These are phyloP conservation scores for Colletotrichum sp. DNA, from an alignment of 2,329 filamentous ascomycete species.

Conservation along the genomic window DNA sequence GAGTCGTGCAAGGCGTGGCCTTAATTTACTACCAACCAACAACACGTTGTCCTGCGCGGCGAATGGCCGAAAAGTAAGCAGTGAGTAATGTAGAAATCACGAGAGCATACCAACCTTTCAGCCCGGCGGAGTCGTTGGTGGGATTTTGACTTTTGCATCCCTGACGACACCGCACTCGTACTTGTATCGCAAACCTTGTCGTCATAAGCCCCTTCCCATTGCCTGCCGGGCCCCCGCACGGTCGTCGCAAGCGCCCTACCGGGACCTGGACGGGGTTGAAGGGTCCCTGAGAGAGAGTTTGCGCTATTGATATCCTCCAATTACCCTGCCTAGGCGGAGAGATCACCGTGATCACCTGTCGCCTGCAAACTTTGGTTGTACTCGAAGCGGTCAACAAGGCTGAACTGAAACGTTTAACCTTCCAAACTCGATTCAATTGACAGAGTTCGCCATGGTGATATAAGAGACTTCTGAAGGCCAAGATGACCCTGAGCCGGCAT, in stretches of 20 bases:
- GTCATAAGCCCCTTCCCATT: background rate
- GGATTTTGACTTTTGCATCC: slow-evolving; percentile 16
- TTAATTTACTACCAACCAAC: background rate
- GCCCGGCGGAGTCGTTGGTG: background rate
- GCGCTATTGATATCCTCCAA: slow-evolving; percentile 16
- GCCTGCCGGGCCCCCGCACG: slow-evolving; percentile 3
- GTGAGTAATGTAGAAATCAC: background rate
- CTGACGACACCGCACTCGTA: background rate
- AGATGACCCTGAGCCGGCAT: background rate
- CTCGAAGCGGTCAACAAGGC: slow-evolving; percentile 15
- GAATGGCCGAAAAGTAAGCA: background rate
- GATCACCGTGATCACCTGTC: slow-evolving; percentile 17
- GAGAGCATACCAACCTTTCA: background rate
- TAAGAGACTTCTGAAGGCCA: background rate
- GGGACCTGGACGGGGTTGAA: slow-evolving; percentile 2
- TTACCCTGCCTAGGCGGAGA: slow-evolving; percentile 1
- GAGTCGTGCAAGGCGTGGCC: background rate
- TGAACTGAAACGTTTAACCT: slow-evolving; percentile 10
- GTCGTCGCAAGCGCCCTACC: background rate
- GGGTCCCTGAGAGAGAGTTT: slow-evolving; percentile 11
- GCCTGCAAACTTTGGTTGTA: background rate
- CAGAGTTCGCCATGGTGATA: slow-evolving; percentile 12
- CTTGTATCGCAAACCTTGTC: slow-evolving; percentile 9
- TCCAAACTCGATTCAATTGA: background rate
- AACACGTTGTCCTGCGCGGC: background rate